Conservation (phyloP, 495 filamentous ascomycete genomes). For the Xylaria acuta region DNA sequence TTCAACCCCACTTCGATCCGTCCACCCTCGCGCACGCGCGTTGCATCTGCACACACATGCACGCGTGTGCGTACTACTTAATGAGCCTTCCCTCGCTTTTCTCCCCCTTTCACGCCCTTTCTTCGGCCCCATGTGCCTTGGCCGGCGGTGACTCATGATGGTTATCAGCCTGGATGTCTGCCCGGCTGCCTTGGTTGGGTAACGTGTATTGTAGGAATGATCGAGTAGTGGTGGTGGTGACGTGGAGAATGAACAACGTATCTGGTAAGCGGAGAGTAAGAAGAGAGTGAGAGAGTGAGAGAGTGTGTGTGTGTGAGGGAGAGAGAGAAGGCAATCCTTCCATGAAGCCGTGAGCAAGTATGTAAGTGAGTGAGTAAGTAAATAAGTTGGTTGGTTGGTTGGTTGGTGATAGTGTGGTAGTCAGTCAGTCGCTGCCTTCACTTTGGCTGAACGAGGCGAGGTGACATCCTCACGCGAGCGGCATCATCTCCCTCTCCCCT, state of each 20-base stretch:
- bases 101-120: neutral
- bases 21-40: neutral
- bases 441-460: neutral
- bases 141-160: neutral
- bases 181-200: neutral
- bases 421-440: neutral
- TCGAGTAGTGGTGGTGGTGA: neutral
- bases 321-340: neutral
- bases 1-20: too few species aligned
- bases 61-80: too few species aligned
- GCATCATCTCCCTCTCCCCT: too few species aligned
- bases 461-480: neutral
- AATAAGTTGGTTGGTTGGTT: neutral
- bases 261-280: neutral
- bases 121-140: slow-evolving; percentile 9
- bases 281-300: neutral
- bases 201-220: neutral
- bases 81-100: neutral
- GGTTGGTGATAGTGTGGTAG: neutral
- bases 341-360: neutral
- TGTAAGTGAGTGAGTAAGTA: too few species aligned
- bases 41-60: neutral
- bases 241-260: neutral
- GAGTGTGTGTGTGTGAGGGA: too few species aligned
- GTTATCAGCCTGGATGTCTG: neutral